Base-by-base conservation (phyloP, 106 monocot species). In the Hemerocallis citrina region DNA sequence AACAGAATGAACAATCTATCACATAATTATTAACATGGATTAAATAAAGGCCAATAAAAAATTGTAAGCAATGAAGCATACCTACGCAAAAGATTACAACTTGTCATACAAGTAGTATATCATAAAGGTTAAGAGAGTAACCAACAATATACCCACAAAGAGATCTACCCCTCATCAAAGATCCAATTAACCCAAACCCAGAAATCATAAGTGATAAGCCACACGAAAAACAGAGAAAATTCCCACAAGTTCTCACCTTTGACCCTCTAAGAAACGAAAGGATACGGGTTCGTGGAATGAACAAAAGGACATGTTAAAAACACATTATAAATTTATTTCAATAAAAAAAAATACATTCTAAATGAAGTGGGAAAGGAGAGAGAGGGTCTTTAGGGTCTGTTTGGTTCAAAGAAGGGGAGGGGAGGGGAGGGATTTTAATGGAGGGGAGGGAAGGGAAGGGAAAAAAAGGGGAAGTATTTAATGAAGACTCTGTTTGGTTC, bases 271-370 rank as follows among this genome's bases (percentile, higher is more conserved):
- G 3, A 9, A 57, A 22, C 2, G 34, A 12, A 36, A 57, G 19
- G 35, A 57, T 0, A 21, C 22, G 35, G 33, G 20, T 57, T 21
- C 22, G 7, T 20, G 32, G 16, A 32, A 55, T 16, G 14, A 32
- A 58, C 14, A 73, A 77, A 38, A 63, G 66, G 51, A 77, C 27
- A 10, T 15, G 1, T 4, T 27, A 9, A 19, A 21, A 21, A 22
- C n/a, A n/a, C n/a, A n/a, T n/a, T n/a, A n/a, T n/a, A n/a, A n/a
- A n/a, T n/a, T n/a, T n/a, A n/a, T n/a, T n/a, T n/a, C n/a, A n/a
- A n/a, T n/a, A n/a, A n/a, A n/a, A n/a, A n/a, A n/a, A n/a, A n/a
- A n/a, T n/a, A n/a, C n/a, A n/a, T n/a, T n/a, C n/a, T n/a, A n/a
- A n/a, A n/a, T n/a, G n/a, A n/a, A n/a, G n/a, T n/a, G n/a, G n/a